Evolutionary conservation across 129 eudicot species (phyloP), one percentile per base, ranked within the genome.

Genomic region (Tanacetum coccineum): DNA sequence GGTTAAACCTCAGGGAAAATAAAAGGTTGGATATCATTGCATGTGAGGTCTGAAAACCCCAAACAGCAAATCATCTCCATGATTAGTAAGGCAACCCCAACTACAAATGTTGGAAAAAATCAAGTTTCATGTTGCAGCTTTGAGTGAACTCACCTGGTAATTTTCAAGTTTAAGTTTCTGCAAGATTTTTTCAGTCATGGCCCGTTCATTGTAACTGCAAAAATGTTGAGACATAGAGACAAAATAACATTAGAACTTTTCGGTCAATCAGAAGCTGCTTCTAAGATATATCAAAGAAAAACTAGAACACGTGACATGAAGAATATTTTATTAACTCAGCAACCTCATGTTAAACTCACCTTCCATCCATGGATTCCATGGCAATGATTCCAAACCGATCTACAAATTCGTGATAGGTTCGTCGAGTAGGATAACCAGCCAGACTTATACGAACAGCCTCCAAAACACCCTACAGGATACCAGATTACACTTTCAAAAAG

Each of bases 391-490:
- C 99, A 81, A 89, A 93, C 48, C 96, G 89, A 76, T 93, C 92
- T 32, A 89, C 90, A 79, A 93, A 93, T 57, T 93, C 99, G 36
- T 81, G 85, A 69, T 86, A 93, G 55, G 95, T 93, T 88, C 83
- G 89, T 15, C 96, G 75, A 52, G 99, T 93, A 50, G 99, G 99
- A 76, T 93, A 93, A 63, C 99, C 99, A 32, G 99, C 96, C 70
- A 88, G 78, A 76, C 99, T 93, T 67, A 93, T 93, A 52, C 99
- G 83, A 20, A 93, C 95, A 51, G 99, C 99, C 81, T 93, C 99
- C 76, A 93, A 68, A 73, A 93, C 99, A 74, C 99, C 99, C 99
- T 93, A 89, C 79, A 75, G n/a, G 55, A 76, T 48, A 68, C 48
- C 76, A 57, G 50, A 59, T 53, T 64, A 69, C 67, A 20, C 48